phyloP scores from a whole-genome alignment of 2,329 filamentous ascomycete genomes.

The Tolypocladium album region DNA sequence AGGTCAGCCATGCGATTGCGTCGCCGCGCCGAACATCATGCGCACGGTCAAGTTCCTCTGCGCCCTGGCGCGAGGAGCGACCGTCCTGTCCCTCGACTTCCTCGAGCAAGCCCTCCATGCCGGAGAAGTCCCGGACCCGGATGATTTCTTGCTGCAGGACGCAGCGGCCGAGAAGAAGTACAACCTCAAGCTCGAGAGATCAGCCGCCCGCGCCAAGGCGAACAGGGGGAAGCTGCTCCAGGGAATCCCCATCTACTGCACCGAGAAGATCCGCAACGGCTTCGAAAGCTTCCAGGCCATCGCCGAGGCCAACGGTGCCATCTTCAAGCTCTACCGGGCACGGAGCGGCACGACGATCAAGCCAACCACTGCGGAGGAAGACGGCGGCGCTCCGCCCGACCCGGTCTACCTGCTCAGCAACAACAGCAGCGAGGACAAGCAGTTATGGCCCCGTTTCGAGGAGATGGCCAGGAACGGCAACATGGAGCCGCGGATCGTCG shows the following conservation, averaged over 20 bases:
- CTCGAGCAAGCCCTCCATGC: conserved; percentile 66
- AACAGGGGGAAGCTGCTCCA: conserved; percentile 69
- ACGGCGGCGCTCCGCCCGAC: conserved; percentile 49
- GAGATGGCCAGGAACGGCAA: conserved; percentile 68
- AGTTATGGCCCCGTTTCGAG: conserved; percentile 70
- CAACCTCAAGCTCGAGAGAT: conserved; percentile 56
- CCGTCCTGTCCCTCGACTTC: conserved; percentile 66
- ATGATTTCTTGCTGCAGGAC: conserved; percentile 61
- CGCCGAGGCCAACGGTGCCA: conserved; percentile 78
- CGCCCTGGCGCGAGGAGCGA: conserved; percentile 70
- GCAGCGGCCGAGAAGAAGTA: conserved; percentile 61
- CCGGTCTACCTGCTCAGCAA: conserved; percentile 79
- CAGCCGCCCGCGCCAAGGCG: conserved; percentile 58
- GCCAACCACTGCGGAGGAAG: conserved; percentile 53
- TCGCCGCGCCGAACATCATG: conserved; percentile 78
- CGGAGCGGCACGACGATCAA: conserved; percentile 58
- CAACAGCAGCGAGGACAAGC: conserved; percentile 52
- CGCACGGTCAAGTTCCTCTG: conserved; percentile 91
- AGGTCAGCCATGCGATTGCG: conserved; percentile 65
- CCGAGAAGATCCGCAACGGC: conserved; percentile 67
- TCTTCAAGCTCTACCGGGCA: conserved; percentile 66
- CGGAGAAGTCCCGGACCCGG: conserved; percentile 51
- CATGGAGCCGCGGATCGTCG: conserved; percentile 72
- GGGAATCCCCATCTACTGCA: conserved; percentile 75
- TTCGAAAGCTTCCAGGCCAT: conserved; percentile 79